These are phyloP conservation scores for Aspergillus sp. DNA, from an alignment of 2,329 filamentous ascomycete species.

Conservation along the genomic window DNA sequence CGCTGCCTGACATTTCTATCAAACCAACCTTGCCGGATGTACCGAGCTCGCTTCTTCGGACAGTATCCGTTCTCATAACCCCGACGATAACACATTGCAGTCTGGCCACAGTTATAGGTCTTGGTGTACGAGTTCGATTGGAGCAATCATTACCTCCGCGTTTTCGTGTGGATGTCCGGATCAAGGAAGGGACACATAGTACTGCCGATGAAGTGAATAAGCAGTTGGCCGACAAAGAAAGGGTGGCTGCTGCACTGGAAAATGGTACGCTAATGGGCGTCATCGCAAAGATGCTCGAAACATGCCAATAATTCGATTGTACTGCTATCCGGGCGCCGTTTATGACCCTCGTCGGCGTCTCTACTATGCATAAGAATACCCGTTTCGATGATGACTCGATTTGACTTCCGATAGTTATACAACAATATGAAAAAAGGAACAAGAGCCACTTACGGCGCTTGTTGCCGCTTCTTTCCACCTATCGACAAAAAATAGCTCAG, in stretches of 20 bases:
- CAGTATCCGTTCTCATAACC: constrained; percentile 84
- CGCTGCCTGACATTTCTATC: constrained; percentile 89
- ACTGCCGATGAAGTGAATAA: constrained; percentile 96
- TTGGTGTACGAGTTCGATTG: constrained; percentile 86
- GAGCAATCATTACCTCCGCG: constrained; percentile 89
- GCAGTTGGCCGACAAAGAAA: constrained; percentile 93
- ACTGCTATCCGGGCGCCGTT: not conserved
- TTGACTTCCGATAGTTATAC: not conserved
- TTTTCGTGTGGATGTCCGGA: constrained; percentile 87
- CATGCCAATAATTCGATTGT: constrained; percentile 60
- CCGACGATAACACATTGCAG: constrained; percentile 97
- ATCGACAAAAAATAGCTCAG: constrained; percentile 24
- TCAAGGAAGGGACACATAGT: constrained; percentile 94
- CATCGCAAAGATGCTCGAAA: constrained; percentile 90
- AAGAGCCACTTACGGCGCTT: not conserved
- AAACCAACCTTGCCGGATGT: constrained; percentile 63
- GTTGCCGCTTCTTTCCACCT: not conserved
- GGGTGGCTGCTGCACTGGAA: constrained; percentile 90
- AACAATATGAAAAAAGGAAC: not conserved
- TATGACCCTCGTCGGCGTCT: not conserved
- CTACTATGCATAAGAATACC: not conserved
- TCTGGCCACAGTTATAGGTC: constrained; percentile 90
- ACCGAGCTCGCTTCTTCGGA: constrained; percentile 63
- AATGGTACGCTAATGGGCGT: constrained; percentile 88
- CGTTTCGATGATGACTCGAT: not conserved